Base-by-base conservation (phyloP, 768 basidiomycete genomes). In the Tubosaeta sp. region DNA sequence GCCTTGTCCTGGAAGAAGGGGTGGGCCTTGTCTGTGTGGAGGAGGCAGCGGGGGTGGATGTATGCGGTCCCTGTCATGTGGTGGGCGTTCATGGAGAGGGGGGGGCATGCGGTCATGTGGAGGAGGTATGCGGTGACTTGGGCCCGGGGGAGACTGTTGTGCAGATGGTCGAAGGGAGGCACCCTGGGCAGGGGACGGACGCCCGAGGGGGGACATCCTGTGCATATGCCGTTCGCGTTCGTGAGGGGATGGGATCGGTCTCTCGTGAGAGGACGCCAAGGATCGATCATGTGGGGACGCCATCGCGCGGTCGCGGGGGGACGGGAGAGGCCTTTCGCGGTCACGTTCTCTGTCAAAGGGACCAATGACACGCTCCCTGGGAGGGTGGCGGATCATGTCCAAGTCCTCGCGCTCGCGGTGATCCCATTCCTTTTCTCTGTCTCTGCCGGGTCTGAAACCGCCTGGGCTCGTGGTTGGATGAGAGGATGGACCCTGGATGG, bases 261-360 rank as follows among this genome's bases (percentile, higher is more conserved):
- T 56, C 27, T 66, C 57, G 27, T 59, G 65, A 5, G 60, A 27
- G 21, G 60, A 59, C 42, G 53, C 52, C 41, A 62, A 39, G 39
- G n/a, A n/a, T n/a, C n/a, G n/a, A n/a, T n/a, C n/a, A n/a, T n/a
- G n/a, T n/a, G 63, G 50, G 36, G 62, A 63, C 32, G 55, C 56
- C 6, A 60, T 55, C 2, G 53, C n/a, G 22, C 60, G 62, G 32
- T 66, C 64, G 11, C 59, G 66, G 0, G 64, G 50, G 19, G 64
- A 66, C 24, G 57, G 53, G 19, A 67, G 52, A 19, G 52, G 31
- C 8, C 59, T 52, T 22, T 69, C 54, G 13, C 65, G 47, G 10
- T 63, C 62, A 7, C 65, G 61, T 18, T 68, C 65, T 41, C 67
- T 59, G 34, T 68, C 66, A 16, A 52, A 66, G 14, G 53, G 58